phyloP scores from a whole-genome alignment of 2,329 filamentous ascomycete species.

The Monilinia fructigena region DNA sequence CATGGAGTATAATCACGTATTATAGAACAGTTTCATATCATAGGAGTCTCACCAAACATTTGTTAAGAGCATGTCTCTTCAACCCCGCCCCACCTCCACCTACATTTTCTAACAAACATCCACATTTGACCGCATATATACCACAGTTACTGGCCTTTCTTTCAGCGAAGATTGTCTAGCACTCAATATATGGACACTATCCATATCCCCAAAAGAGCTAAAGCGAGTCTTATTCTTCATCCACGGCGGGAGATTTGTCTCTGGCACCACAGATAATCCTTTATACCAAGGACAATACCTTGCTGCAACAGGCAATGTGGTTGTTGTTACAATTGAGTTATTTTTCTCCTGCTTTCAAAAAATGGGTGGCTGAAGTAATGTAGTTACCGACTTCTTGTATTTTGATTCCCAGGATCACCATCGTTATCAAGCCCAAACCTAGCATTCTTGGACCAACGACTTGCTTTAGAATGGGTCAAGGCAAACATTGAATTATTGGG shows the following conservation, averaged over 20 bases:
- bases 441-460: conserved; percentile 12
- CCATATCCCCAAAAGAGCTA: conserved; percentile 37
- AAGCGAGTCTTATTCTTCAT: conserved; percentile 49
- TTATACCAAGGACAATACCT: conserved; percentile 15
- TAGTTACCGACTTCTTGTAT: conserved; percentile 17
- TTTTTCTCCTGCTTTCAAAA: neutral
- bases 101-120: neutral
- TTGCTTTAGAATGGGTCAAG: conserved; percentile 14
- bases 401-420: conserved; percentile 43
- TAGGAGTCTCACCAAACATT: neutral
- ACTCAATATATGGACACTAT: conserved; percentile 43
- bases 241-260: conserved; percentile 45
- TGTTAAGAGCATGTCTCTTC: conserved; percentile 7
- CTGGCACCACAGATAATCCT: conserved; percentile 43
- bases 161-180: conserved; percentile 43
- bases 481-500: conserved; percentile 34
- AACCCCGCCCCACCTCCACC: neutral
- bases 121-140: conserved; percentile 9
- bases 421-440: conserved; percentile 1
- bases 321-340: conserved; percentile 17
- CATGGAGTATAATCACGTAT: neutral
- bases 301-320: conserved; percentile 2
- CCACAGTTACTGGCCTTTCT: neutral
- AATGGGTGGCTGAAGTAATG: neutral
- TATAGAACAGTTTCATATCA: neutral